These are phyloP conservation scores for Wallacemonas sp. DNA, from an alignment of 208 protist species.

Conservation along the genomic window DNA sequence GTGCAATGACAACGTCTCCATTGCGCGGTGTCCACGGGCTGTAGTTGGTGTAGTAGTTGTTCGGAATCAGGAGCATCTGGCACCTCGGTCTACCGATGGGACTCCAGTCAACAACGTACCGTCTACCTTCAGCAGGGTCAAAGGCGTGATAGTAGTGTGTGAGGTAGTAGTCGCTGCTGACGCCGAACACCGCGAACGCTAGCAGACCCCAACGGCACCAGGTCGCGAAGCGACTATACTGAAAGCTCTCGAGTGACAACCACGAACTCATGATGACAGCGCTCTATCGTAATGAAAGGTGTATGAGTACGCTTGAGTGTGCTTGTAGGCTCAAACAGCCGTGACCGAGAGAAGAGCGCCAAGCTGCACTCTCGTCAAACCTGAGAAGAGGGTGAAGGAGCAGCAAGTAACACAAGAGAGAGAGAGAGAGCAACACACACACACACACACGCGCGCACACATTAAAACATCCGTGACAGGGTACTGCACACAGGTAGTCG, in stretches of 20 bases:
- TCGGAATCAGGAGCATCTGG: conserved; percentile 74
- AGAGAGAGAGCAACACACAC: too few species aligned
- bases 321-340: too few species aligned
- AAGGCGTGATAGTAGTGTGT: conserved; percentile 83
- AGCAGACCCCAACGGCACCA: conserved; percentile 64
- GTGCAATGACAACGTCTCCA: conserved; percentile 77
- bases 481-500: too few species aligned
- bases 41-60: conserved; percentile 82
- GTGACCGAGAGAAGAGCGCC: neutral
- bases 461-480: too few species aligned
- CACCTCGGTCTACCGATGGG: conserved; percentile 70
- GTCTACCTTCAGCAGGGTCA: conserved; percentile 44
- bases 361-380: too few species aligned
- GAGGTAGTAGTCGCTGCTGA: conserved; percentile 81
- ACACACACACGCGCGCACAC: too few species aligned
- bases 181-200: conserved; percentile 52
- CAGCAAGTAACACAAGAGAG: too few species aligned
- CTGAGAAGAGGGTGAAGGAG: too few species aligned
- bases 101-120: conserved; percentile 78
- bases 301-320: too few species aligned
- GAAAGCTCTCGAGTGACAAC: conserved; percentile 72
- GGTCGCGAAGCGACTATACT: conserved; percentile 52
- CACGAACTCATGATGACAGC: conserved; percentile 68
- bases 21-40: conserved; percentile 84
- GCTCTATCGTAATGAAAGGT: too few species aligned